Base-by-base conservation (phyloP, 2,329 filamentous ascomycete genomes). In the Xylariaceae sp. region DNA sequence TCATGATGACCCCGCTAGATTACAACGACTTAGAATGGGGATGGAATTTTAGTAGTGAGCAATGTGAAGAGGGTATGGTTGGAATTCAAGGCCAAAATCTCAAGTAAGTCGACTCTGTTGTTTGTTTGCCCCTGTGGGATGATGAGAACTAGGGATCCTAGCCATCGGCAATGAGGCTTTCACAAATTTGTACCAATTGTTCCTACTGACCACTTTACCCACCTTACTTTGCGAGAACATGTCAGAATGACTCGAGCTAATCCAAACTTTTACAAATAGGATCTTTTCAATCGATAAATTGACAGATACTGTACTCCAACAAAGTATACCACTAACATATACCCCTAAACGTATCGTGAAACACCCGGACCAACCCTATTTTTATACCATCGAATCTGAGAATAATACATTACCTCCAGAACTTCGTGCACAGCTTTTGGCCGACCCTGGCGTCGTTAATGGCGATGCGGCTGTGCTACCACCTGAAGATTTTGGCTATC, bases 21-120 rank as follows among this genome's bases (percentile, higher is more conserved):
- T 97, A 96, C 66, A 86, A 88, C 47, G 86, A 88, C 33, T 82
- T 99, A 23, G 92, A 96, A 71, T 97, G 91, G 80, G 92, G 90
- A 3, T 96, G 92, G 88, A 96, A 94, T 65, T 97, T 99, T 69
- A 93, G 90, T 71, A 96, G 92, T 68, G 91, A 96, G 70, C 90
- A 96, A 71, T 96, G 92, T 66, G 86, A 89, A 36, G 90, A 97
- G 73, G 92, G 92, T 50, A 93, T 97, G 80, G 93, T 97, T 48
- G 92, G 92, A 55, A 93, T 97, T 57, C 90, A 95, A 74, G 91
- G 87, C 41, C 89, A 93, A 71, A 94, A 91, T 69, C 73, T 96
- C 62, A 83, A 91, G 92, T 96, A 85, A 72, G 75, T 75, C 50
- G 11, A 49, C 55, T 45, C 64, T 67, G 50, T 57, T 69, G 62